Evolutionary conservation across 2,329 filamentous ascomycete species (phyloP), one percentile per base, ranked within the genome.

Genomic region (Parasarocladium wereldwijsianum): DNA sequence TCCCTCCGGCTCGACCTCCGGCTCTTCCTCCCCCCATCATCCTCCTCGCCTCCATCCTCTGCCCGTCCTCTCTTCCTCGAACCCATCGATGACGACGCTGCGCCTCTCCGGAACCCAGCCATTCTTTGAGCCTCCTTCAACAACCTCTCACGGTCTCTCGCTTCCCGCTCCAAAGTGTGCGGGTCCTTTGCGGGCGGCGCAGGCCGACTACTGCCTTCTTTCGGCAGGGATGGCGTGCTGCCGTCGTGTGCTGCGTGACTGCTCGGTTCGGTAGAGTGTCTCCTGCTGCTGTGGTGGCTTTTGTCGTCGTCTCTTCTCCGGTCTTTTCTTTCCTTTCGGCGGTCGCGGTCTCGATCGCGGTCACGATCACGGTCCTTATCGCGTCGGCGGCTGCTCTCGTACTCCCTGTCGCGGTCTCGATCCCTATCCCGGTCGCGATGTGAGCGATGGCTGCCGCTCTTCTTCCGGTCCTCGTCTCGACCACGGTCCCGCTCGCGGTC

Each of bases 91-190:
- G 41, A 32, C 60, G 55, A 22, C 53, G 51, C 31, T 26, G 21
- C 22, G 17, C 64, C 43, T 31, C 61, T 55, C 3, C 58, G 49
- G 31, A 72, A 46, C 24, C 67, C 60, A 25, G 71, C 62, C 50
- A 76, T 69, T 20, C 70, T 65, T 50, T 81, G 72, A 22, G 72
- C 70, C 50, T 83, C 77, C 43, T 75, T 76, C 9, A 76, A 57
- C 30, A 80, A 57, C 16, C 77, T 62, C 47, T 79, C 74, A 26
- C 74, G 62, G 43, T 77, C 66, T 11, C 73, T 59, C 9, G 68
- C 69, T 45, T 80, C 76, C 14, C 77, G 70, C 49, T 83, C 77
- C 0, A 75, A 57, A 2, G 76, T 76, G 48, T 81, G 76, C n/a
- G 70, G 62, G 38, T 79, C 72, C 35, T 59, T 61, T 22, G 30